A percentile compares a stretch with the other conserved stretches of the same genome.
Conservation (phyloP, 2,329 filamentous ascomycete genomes). For the Claviceps africana region DNA sequence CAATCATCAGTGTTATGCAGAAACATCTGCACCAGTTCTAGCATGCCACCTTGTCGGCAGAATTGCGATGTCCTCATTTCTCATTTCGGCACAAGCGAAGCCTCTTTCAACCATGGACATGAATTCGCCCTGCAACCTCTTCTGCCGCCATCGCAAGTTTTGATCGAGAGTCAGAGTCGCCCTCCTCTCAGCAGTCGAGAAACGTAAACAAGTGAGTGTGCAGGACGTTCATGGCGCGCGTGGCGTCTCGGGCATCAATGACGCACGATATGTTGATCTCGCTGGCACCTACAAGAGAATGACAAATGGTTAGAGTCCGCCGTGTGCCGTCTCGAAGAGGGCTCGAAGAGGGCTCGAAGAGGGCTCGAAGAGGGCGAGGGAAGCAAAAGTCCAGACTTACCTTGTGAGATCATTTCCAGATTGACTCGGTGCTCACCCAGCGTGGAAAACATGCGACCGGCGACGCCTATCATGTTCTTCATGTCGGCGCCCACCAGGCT, state of each 20-base stretch:
- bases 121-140: too few relatives aligned
- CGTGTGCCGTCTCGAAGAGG: too few relatives aligned
- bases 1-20: background rate
- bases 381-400: too few relatives aligned
- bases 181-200: slow-evolving; percentile 45
- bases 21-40: background rate
- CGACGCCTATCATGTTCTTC: slow-evolving; percentile 94
- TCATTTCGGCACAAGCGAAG: background rate
- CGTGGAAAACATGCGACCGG: slow-evolving; percentile 87
- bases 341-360: too few relatives aligned
- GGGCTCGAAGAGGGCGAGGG: too few relatives aligned
- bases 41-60: background rate
- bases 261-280: slow-evolving; percentile 99
- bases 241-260: slow-evolving; percentile 80
- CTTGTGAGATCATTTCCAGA: slow-evolving; percentile 98
- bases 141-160: background rate
- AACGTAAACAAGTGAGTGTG: slow-evolving; percentile 97
- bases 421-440: slow-evolving; percentile 89
- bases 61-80: background rate
- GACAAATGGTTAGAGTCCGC: background rate
- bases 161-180: too few relatives aligned
- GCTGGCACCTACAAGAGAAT: slow-evolving; percentile 55
- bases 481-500: slow-evolving; percentile 90
- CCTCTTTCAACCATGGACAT: background rate
- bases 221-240: slow-evolving; percentile 86